Conservation (phyloP, 257 asterid genomes). For the Cordia subcordata region DNA sequence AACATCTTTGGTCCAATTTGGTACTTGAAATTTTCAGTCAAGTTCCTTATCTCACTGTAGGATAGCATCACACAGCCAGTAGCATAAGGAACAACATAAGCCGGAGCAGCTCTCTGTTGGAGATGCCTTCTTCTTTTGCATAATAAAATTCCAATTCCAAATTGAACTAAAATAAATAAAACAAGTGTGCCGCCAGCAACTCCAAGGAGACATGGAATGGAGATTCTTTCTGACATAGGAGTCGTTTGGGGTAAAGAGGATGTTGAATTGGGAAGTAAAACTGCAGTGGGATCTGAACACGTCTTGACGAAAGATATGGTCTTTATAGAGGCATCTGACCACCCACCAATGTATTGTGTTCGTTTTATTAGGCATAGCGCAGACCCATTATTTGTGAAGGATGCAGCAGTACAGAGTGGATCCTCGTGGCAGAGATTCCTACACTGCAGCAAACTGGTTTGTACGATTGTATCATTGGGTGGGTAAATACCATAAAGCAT, state of each 20-base stretch:
- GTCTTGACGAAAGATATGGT: slow-evolving; percentile 28
- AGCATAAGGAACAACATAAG: slow-evolving; percentile 18
- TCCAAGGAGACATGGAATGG: slow-evolving; percentile 30
- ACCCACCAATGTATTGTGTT: slow-evolving; percentile 35
- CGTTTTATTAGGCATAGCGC: slow-evolving; percentile 26
- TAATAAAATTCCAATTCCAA: slow-evolving; percentile 20
- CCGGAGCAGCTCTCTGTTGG: slow-evolving; percentile 16
- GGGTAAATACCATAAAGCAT: slow-evolving; percentile 37
- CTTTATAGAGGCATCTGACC: slow-evolving; percentile 28
- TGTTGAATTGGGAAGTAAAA: slow-evolving; percentile 13
- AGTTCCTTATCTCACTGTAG: slow-evolving; percentile 24
- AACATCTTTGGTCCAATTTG: slow-evolving; percentile 33
- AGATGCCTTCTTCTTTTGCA: slow-evolving; percentile 18
- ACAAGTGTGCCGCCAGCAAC: slow-evolving; percentile 18
- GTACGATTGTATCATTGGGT: slow-evolving; percentile 21
- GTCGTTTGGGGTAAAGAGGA: neutral
- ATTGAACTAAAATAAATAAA: slow-evolving; percentile 24
- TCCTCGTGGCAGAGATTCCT: slow-evolving; percentile 28
- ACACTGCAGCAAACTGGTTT: slow-evolving; percentile 23
- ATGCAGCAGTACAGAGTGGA: slow-evolving; percentile 29
- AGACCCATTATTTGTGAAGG: slow-evolving; percentile 33
- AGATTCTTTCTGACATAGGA: slow-evolving; percentile 7
- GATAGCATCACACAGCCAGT: slow-evolving; percentile 25
- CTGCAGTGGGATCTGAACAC: slow-evolving; percentile 40
- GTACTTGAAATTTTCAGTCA: slow-evolving; percentile 37